Conservation (phyloP, 2,329 filamentous ascomycete genomes). For the Alternaria atra region DNA sequence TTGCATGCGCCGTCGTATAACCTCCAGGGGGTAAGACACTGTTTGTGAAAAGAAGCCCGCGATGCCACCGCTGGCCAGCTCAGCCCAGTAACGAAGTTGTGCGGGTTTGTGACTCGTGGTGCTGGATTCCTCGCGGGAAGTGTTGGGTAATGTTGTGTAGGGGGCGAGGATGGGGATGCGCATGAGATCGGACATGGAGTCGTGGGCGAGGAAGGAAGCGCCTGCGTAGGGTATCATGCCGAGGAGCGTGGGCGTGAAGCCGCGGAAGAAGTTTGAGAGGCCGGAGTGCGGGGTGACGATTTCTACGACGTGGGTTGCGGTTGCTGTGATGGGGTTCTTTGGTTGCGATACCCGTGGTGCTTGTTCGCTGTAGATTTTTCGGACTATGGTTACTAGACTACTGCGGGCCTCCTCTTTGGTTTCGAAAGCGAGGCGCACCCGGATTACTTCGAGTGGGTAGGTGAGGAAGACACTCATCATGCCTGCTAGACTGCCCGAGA, state of each 20-base stretch:
- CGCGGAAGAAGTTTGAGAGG: constrained; percentile 90
- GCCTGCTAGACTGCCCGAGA: constrained; percentile 79
- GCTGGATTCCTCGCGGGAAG: constrained; percentile 49
- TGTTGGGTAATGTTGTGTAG: constrained; percentile 78
- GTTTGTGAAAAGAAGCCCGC: constrained; percentile 92
- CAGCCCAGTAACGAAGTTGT: constrained; percentile 83
- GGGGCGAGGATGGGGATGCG: constrained; percentile 72
- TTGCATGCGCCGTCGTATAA: constrained; percentile 93
- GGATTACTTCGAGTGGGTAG: constrained; percentile 91
- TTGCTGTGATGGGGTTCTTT: constrained; percentile 51
- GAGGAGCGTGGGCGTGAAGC: constrained; percentile 86
- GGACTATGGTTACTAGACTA: constrained; percentile 78
- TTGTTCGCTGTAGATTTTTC: constrained; percentile 85
- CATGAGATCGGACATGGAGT: constrained; percentile 85
- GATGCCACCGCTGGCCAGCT: constrained; percentile 82
- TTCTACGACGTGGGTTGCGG: constrained; percentile 57
- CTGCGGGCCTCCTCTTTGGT: constrained; percentile 78
- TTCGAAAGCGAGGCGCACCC: constrained; percentile 93
- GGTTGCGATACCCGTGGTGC: constrained; percentile 43
- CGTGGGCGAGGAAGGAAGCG: constrained; percentile 93
- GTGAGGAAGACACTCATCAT: constrained; percentile 95
- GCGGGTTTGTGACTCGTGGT: constrained; percentile 66
- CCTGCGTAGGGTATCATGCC: constrained; percentile 98
- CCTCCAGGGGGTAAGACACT: constrained; percentile 90
- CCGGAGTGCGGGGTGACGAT: constrained; percentile 70